Evolutionary conservation across 129 eudicot genomes (phyloP).

Genomic region (Artemisia argyi): DNA sequence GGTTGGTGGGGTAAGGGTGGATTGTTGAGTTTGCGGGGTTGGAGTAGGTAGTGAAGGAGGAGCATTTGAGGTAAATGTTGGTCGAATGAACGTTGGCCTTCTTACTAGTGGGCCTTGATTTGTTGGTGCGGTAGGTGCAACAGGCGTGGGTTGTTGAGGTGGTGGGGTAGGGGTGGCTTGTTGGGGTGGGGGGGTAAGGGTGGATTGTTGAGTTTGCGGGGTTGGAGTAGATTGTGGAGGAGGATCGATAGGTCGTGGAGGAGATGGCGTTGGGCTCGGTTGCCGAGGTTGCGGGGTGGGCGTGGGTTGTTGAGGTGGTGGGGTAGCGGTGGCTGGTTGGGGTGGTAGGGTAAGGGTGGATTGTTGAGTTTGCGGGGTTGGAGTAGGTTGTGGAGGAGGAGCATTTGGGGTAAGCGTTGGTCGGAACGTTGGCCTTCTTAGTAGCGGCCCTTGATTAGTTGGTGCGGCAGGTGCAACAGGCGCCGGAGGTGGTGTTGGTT

Average conservation of each 20-base stretch:
- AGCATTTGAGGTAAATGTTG: no score
- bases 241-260: not conserved
- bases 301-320: conserved; percentile 25
- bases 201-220: conserved; percentile 25
- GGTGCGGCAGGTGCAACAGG: conserved; percentile 25
- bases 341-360: conserved; percentile 21
- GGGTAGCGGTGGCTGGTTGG: conserved; percentile 6
- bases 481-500: conserved; percentile 23
- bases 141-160: conserved; percentile 22
- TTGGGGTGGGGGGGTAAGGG: conserved; percentile 21
- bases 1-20: no score
- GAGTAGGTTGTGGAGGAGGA: conserved; percentile 20
- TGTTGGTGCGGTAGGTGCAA: no score
- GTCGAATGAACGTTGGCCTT: no score
- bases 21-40: no score
- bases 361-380: conserved; percentile 25
- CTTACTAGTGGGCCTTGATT: no score
- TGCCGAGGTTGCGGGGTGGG: conserved; percentile 22
- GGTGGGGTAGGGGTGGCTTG: conserved; percentile 19
- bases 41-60: no score
- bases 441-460: conserved; percentile 26
- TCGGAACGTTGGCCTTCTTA: conserved; percentile 39
- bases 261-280: conserved; percentile 16
- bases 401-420: conserved; percentile 34
- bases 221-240: conserved; percentile 12